Evolutionary conservation across 2,329 filamentous ascomycete species (phyloP).

Genomic region (Fusarium austroafricanum): DNA sequence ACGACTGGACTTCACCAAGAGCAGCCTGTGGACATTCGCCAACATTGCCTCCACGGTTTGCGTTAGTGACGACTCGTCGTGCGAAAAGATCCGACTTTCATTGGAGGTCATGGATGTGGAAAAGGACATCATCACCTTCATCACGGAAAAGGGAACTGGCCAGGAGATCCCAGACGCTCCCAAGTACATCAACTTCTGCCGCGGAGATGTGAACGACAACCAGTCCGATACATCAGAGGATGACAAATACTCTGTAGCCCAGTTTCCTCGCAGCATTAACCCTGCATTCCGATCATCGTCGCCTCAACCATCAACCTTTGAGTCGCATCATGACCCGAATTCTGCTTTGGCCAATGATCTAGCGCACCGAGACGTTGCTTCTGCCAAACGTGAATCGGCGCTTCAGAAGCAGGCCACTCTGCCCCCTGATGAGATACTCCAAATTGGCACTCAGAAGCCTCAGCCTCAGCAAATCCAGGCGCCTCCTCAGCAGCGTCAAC

Average conservation of each 20-base stretch:
- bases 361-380: constrained; percentile 64
- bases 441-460: constrained; percentile 26
- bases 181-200: constrained; percentile 98
- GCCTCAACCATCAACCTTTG: constrained; percentile 91
- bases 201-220: constrained; percentile 84
- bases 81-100: constrained; percentile 93
- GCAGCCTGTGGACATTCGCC: constrained; percentile 96
- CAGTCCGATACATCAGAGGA: constrained; percentile 88
- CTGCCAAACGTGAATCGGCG: constrained; percentile 62
- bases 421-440: constrained; percentile 39
- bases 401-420: constrained; percentile 59
- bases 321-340: constrained; percentile 90
- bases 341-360: constrained; percentile 77
- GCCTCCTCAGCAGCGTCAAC: constrained; percentile 26
- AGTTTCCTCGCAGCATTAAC: constrained; percentile 95
- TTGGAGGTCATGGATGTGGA: constrained; percentile 97
- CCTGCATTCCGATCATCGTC: constrained; percentile 96
- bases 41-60: constrained; percentile 98
- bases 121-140: constrained; percentile 91
- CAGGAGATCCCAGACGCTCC: constrained; percentile 98
- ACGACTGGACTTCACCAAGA: constrained; percentile 95
- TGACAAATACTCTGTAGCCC: constrained; percentile 91
- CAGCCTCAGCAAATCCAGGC: constrained; percentile 24
- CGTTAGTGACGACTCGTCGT: constrained; percentile 95
- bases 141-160: constrained; percentile 87